Conservation (phyloP, 495 filamentous ascomycete genomes). For the Monascus purpureus region DNA sequence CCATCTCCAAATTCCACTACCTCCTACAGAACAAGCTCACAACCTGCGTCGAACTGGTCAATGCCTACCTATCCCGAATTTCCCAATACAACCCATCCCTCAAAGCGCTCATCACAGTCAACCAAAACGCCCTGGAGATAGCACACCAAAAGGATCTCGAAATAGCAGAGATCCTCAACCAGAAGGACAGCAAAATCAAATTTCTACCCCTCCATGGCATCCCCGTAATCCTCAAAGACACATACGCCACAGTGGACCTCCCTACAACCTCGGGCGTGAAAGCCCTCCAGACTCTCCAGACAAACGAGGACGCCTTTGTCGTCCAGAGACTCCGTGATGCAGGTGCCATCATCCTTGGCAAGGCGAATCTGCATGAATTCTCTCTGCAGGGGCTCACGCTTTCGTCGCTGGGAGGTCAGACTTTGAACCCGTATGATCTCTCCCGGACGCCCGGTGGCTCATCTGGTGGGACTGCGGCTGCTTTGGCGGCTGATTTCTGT, state of each 20-base stretch:
- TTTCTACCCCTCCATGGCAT: slow-evolving; percentile 29
- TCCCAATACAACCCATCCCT: slow-evolving; percentile 38
- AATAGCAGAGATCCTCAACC: slow-evolving; percentile 18
- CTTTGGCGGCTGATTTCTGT: slow-evolving; percentile 43
- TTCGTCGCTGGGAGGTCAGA: slow-evolving; percentile 47
- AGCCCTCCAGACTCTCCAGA: slow-evolving; percentile 30
- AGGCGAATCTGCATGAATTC: slow-evolving; percentile 52
- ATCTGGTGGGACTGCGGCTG: slow-evolving; percentile 47
- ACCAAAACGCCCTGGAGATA: slow-evolving; percentile 30
- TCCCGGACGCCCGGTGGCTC: slow-evolving; percentile 50
- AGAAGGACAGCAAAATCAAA: neutral
- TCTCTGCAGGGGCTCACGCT: slow-evolving; percentile 48
- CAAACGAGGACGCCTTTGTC: slow-evolving; percentile 31
- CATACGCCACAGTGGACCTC: slow-evolving; percentile 37
- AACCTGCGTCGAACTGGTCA: slow-evolving; percentile 38
- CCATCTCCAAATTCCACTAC: slow-evolving; percentile 38
- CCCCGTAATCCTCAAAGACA: slow-evolving; percentile 50
- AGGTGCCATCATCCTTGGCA: slow-evolving; percentile 53
- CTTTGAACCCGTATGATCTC: slow-evolving; percentile 47
- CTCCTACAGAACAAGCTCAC: slow-evolving; percentile 31
- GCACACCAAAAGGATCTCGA: slow-evolving; percentile 34
- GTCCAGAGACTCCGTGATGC: slow-evolving; percentile 32
- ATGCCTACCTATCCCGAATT: slow-evolving; percentile 40
- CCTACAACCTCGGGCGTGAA: slow-evolving; percentile 41
- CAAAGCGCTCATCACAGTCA: slow-evolving; percentile 42